phyloP scores from a whole-genome alignment of 495 filamentous ascomycete genomes.

The Hypomontagnella monticulosa region DNA sequence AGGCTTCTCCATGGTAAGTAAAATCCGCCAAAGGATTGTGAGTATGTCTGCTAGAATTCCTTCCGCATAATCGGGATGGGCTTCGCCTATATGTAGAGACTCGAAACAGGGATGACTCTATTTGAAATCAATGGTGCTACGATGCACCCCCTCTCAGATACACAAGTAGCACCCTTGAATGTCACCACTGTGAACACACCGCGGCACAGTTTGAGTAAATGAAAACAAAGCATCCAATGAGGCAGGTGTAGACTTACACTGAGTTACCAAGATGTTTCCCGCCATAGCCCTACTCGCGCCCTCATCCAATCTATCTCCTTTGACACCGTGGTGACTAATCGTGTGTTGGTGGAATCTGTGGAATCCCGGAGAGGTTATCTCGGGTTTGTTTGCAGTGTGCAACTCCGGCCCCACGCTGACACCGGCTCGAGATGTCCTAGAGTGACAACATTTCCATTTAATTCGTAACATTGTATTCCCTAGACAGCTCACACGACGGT shows the following conservation, averaged over 20 bases:
- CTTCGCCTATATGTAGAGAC: conserved; percentile 14
- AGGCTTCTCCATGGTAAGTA: conserved; percentile 1
- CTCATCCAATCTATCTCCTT: neutral
- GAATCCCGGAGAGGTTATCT: conserved; percentile 1
- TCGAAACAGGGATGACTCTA: conserved; percentile 10
- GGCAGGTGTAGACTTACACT: neutral
- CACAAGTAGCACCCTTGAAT: conserved; percentile 27
- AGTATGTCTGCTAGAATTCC: neutral
- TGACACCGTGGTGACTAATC: neutral
- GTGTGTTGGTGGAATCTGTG: neutral
- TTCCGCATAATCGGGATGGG: neutral
- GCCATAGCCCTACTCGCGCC: neutral
- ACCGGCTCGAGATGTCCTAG: conserved; percentile 16
- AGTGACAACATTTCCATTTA: conserved; percentile 13
- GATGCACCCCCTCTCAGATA: conserved; percentile 2
- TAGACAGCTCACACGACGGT: conserved; percentile 18
- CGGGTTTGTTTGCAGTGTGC: conserved; percentile 23
- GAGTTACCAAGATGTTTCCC: conserved; percentile 1
- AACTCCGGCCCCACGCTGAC: conserved; percentile 22
- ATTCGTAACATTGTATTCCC: conserved; percentile 25
- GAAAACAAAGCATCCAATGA: conserved; percentile 11
- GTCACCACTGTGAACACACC: neutral
- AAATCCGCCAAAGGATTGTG: too few relatives aligned
- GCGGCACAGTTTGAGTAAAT: conserved; percentile 4
- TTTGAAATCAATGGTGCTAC: conserved; percentile 15